Evolutionary conservation across 768 basidiomycete species (phyloP).

Genomic region (Mycena latifolia): DNA sequence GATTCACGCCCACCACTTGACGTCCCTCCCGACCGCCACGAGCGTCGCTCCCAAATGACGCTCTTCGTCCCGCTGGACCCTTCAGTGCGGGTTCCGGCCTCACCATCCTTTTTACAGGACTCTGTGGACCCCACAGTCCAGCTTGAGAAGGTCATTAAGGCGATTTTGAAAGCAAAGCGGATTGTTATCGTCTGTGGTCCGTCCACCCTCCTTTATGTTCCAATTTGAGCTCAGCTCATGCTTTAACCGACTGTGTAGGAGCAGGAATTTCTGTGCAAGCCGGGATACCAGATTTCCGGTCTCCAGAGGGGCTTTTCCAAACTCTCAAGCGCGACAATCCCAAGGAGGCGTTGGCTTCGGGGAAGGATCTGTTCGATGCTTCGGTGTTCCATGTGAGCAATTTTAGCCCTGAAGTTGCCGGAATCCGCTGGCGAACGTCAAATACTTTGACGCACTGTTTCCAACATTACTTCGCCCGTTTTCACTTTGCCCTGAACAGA

Average conservation of each 20-base stretch:
- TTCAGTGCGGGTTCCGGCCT: constrained; percentile 57
- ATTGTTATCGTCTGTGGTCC: constrained; percentile 90
- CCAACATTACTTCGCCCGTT: not conserved
- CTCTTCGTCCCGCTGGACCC: constrained; percentile 72
- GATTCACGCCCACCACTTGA: not conserved
- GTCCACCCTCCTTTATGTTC: constrained; percentile 44
- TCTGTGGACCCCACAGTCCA: constrained; percentile 61
- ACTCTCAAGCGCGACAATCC: constrained; percentile 84
- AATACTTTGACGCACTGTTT: no score
- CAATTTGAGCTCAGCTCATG: constrained; percentile 2
- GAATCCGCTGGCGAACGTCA: not conserved
- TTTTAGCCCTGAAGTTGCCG: constrained; percentile 2
- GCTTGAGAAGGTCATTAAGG: constrained; percentile 66
- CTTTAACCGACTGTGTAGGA: constrained; percentile 56
- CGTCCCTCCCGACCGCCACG: constrained; percentile 11
- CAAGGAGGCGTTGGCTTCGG: constrained; percentile 74
- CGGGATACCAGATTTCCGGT: constrained; percentile 93
- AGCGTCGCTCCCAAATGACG: constrained; percentile 61
- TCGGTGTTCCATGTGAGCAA: constrained; percentile 90
- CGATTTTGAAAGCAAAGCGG: constrained; percentile 83
- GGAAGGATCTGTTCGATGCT: constrained; percentile 92
- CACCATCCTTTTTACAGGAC: constrained; percentile 67
- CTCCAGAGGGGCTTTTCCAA: constrained; percentile 83
- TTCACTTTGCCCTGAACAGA: not conserved
- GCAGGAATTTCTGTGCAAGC: constrained; percentile 91